These are phyloP conservation scores for Macroventuria anomochaeta DNA, from an alignment of 2,329 filamentous ascomycete genomes.

Conservation along the genomic window DNA sequence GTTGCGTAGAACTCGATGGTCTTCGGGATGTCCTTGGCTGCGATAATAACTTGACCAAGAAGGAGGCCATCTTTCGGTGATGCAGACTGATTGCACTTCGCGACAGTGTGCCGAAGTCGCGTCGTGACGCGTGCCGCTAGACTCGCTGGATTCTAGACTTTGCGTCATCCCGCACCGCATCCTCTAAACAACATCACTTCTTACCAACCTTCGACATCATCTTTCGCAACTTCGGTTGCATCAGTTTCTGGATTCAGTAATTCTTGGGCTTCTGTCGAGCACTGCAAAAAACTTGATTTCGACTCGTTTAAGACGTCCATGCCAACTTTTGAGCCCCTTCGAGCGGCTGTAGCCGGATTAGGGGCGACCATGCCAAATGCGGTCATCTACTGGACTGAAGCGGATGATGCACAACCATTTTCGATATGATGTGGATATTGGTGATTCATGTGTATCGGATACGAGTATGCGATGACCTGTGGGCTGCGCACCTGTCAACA, in stretches of 20 bases:
- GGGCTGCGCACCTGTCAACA: too few relatives aligned
- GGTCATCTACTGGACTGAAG: background rate
- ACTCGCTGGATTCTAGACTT: background rate
- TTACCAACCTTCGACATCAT: slow-evolving; percentile 2
- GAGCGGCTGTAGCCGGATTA: slow-evolving; percentile 3
- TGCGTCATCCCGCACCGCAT: slow-evolving; percentile 6
- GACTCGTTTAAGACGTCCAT: background rate
- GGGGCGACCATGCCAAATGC: background rate
- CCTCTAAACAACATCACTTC: background rate
- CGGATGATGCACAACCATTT: slow-evolving; percentile 3
- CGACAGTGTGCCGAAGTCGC: background rate
- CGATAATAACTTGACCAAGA: slow-evolving; percentile 17
- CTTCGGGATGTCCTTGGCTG: slow-evolving; percentile 8
- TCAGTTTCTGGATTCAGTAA: slow-evolving; percentile 9
- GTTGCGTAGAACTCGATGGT: slow-evolving; percentile 18
- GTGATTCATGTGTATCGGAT: background rate
- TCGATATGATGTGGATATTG: slow-evolving; percentile 9
- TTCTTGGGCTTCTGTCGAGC: slow-evolving; percentile 2
- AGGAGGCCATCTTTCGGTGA: background rate
- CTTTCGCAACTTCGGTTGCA: background rate
- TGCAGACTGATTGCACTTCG: background rate
- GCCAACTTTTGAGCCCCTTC: slow-evolving; percentile 7
- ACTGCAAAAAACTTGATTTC: slow-evolving; percentile 17
- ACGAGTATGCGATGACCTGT: too few relatives aligned
- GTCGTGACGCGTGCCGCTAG: background rate